Evolutionary conservation across 2,329 filamentous ascomycete species (phyloP).

Genomic region (Alternaria alternata): DNA sequence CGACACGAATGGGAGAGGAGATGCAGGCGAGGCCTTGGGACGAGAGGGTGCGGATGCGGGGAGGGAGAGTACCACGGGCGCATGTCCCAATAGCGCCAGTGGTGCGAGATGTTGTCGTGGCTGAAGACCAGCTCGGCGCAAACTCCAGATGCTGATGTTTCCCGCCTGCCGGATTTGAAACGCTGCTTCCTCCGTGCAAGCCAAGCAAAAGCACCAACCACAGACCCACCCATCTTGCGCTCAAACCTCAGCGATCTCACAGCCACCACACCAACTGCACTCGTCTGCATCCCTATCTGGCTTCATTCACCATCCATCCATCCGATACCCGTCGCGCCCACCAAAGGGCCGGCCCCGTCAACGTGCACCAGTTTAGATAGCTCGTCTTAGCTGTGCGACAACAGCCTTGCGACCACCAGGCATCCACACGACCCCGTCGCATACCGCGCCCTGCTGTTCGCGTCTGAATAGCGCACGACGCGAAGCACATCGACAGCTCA

Average conservation of each 20-base stretch:
- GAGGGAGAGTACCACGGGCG: background rate
- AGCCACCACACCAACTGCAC: constrained; percentile 22
- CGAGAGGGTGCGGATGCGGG: background rate
- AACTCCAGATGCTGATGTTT: background rate
- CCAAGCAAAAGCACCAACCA: constrained; percentile 21
- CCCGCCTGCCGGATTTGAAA: constrained; percentile 16
- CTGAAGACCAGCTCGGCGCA: background rate
- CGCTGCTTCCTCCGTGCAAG: constrained; percentile 17
- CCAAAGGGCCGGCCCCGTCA: constrained; percentile 29
- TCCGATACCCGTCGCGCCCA: constrained; percentile 34
- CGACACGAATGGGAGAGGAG: constrained; percentile 9
- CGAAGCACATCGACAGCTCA: constrained; percentile 5
- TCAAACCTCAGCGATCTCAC: constrained; percentile 25
- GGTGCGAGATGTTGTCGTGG: background rate
- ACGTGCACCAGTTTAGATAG: constrained; percentile 12
- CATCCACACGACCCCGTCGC: constrained; percentile 27
- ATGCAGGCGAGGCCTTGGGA: background rate
- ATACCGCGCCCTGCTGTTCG: constrained; percentile 15
- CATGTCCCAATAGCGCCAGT: background rate
- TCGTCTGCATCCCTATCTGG: constrained; percentile 11
- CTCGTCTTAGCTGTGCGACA: constrained; percentile 26
- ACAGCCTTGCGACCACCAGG: constrained; percentile 28
- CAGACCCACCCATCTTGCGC: constrained; percentile 28
- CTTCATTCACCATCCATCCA: constrained; percentile 24
- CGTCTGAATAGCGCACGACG: constrained; percentile 15